Evolutionary conservation across 1,284 basidiomycete genomes (phyloP), one percentile per base, ranked within the genome.

Genomic region (Ustilago xerochloae): DNA sequence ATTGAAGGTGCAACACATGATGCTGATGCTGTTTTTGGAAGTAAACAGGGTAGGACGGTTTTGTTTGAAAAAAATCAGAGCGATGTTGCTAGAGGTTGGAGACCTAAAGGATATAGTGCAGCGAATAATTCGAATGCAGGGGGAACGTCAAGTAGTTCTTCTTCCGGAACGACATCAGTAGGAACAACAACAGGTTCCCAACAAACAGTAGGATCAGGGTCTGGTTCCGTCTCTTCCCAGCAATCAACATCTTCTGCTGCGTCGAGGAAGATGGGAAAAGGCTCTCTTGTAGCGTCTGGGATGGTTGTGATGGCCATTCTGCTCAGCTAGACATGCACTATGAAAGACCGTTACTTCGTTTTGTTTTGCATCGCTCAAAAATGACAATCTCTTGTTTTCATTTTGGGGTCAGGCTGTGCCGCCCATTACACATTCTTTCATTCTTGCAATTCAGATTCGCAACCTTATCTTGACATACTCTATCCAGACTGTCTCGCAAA

Each of bases 61-160:
- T 57, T 84, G 36, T 84, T 84, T 30, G 61, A 59, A 30, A 57
- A 59, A 20, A 35, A 41, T 16, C 41, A 51, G 16, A n/a, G 15
- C 2, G 43, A 77, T 28, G 63, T 84, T 3, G 39, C 63, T 13
- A 65, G 61, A n/a, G 82, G 82, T 7, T 84, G 82, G 82, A 73
- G 82, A 39, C 82, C 82, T 0, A 39, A 54, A 3, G 76, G 72
- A 0, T 81, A 75, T 63, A 67, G 51, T 9, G 51, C 43, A 0
- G 49, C 62, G 13, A 48, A 24, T 2, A 46, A 22, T 29, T 4
- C 18, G n/a, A 55, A 18, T 30, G 6, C 55, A 16, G 47, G 33
- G 18, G 35, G 45, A 0, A 20, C 10, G 4, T 18, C 56, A 1
- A 13, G 18, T 20, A 29, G 24, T 24, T 50, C 47, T 13, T 28